Evolutionary conservation across 148 eudicot genomes (phyloP), one percentile per base, ranked within the genome.

Genomic region (Rhododendron molle): DNA sequence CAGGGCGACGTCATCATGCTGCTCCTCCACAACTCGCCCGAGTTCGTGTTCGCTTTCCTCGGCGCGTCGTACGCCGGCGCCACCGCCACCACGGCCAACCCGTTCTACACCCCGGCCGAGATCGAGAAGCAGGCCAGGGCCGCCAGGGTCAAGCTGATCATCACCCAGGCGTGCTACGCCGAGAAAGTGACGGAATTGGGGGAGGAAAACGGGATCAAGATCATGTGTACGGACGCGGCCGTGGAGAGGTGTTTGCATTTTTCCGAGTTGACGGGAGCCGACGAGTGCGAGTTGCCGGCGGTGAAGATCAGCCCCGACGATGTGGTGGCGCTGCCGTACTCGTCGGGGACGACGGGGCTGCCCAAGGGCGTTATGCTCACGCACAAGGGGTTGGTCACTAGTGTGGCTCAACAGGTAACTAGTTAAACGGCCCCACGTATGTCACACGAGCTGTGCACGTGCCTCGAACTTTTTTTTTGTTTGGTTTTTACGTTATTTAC

Each of bases 331-430:
- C 86, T 97, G 16, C 99, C 99, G 1, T 97, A 95, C 85, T 97
- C 99, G 0, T 97, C 99, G 0, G 99, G 99, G 0, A 97, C 99
- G 0, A 96, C 99, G 0, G 99, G 99, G 54, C 47, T 96, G 0
- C 96, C 98, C 0, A 96, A 96, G 82, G 99, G 99, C 0, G 99
- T 94, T 62, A 91, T 97, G 82, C 54, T 96, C 18, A 95, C 99
- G 1, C 99, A 97, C 86, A 93, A 91, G 82, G 92, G 95, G 34
- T 67, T 93, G n/a, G 90, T 95, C 4, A 97, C 99, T 0, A 94
- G 98, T 77, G 94, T 97, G 5, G 95, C 94, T 0, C 99, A 97
- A 40, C 99, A 97, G 65, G 98, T 97, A 71, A 71, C 32, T 71
- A 7, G 2, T 71, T 26, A 26, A 71, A 14, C 38, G 76, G 18